Evolutionary conservation across 2,329 filamentous ascomycete species (phyloP).

Genomic region (Penicillium hordei): DNA sequence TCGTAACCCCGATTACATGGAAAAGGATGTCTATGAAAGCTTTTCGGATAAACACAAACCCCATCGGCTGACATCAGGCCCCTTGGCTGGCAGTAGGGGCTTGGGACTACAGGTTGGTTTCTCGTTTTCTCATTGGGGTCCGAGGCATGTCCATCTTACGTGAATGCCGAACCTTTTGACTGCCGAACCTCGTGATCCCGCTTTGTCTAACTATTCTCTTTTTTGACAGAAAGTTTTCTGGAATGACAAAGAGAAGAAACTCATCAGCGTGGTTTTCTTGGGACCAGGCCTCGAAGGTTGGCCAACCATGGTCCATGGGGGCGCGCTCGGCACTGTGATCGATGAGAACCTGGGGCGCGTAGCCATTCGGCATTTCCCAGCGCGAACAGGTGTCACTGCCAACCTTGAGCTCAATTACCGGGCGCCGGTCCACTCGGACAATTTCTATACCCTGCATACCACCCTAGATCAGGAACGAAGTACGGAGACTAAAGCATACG

Average conservation of each 20-base stretch:
- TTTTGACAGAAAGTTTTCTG: conserved; percentile 62
- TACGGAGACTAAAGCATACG: conserved; percentile 41
- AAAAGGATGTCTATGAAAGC: conserved; percentile 40
- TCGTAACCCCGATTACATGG: conserved; percentile 40
- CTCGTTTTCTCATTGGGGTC: conserved; percentile 8
- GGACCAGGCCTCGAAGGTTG: conserved; percentile 66
- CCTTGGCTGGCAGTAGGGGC: conserved; percentile 42
- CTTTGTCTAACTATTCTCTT: conserved; percentile 19
- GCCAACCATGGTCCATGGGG: conserved; percentile 71
- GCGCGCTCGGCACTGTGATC: conserved; percentile 65
- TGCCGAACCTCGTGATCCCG: conserved; percentile 21
- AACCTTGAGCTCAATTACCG: conserved; percentile 63
- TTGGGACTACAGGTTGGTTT: conserved; percentile 42
- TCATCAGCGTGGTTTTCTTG: conserved; percentile 66
- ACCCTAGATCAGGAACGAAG: conserved; percentile 44
- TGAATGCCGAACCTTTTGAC: conserved; percentile 15
- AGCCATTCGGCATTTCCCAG: conserved; percentile 52
- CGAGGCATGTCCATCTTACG: conserved; percentile 2
- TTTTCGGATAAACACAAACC: conserved; percentile 37
- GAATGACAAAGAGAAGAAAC: conserved; percentile 58
- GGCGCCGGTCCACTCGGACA: conserved; percentile 58
- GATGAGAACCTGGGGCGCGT: conserved; percentile 69
- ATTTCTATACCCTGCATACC: conserved; percentile 62
- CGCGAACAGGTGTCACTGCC: conserved; percentile 56
- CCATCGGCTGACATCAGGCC: conserved; percentile 40